Evolutionary conservation across 306 rosid genomes (phyloP).

Genomic region (Vicia faba): DNA sequence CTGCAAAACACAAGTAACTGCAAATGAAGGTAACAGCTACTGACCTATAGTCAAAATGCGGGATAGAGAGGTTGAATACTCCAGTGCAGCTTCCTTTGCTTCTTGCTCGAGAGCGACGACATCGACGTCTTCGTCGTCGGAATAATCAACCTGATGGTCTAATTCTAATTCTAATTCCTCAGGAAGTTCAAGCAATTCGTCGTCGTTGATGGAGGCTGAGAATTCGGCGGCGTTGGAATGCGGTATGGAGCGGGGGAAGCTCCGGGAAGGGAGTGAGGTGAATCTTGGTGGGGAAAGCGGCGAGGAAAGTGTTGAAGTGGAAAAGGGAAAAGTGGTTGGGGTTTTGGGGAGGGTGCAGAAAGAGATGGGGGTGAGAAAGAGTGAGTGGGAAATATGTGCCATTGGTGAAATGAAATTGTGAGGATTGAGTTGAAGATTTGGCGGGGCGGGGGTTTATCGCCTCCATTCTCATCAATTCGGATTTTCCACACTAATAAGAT

Average conservation of each 20-base stretch:
- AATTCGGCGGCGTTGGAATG: slow-evolving; percentile 24
- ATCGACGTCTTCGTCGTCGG: slow-evolving; percentile 46
- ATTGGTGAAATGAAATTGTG: slow-evolving; percentile 39
- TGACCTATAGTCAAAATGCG: slow-evolving; percentile 56
- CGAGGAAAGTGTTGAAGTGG: slow-evolving; percentile 12
- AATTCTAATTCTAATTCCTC: background rate
- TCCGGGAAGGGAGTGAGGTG: slow-evolving; percentile 37
- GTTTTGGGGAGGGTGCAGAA: slow-evolving; percentile 37
- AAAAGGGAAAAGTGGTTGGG: slow-evolving; percentile 34
- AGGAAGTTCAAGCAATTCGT: background rate
- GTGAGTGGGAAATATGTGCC: slow-evolving; percentile 42
- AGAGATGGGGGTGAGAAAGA: slow-evolving; percentile 34
- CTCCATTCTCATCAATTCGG: too few relatives aligned
- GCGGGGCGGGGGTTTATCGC: slow-evolving; percentile 48
- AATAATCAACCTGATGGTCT: slow-evolving; percentile 27
- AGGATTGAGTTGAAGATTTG: slow-evolving; percentile 31
- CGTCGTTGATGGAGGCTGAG: slow-evolving; percentile 35
- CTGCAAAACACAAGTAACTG: background rate
- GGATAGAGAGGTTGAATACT: slow-evolving; percentile 65
- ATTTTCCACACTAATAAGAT: too few relatives aligned
- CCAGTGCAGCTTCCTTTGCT: slow-evolving; percentile 61
- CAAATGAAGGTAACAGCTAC: background rate
- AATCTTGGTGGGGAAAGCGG: slow-evolving; percentile 15
- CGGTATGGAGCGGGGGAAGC: slow-evolving; percentile 21
- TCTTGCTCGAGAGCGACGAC: slow-evolving; percentile 61